These are phyloP conservation scores for Zangia roseola DNA, from an alignment of 768 basidiomycete genomes.

Conservation along the genomic window DNA sequence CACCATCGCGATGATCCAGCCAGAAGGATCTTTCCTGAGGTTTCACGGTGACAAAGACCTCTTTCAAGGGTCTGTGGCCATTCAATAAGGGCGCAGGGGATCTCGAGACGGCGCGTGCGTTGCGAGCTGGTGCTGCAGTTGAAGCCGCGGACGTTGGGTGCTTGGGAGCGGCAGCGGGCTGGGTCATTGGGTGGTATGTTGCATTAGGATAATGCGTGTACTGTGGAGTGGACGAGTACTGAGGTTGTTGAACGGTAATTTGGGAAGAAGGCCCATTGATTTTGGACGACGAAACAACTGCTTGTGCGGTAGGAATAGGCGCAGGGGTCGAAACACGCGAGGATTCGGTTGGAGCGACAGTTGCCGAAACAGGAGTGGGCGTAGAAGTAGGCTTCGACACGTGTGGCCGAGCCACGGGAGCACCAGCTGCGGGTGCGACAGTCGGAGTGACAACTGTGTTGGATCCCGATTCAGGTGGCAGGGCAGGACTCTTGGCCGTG, in stretches of 20 bases:
- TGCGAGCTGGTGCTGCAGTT: slow-evolving; percentile 12
- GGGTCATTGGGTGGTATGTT: slow-evolving; percentile 39
- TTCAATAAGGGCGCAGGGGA: slow-evolving; percentile 30
- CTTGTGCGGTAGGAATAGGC: slow-evolving; percentile 11
- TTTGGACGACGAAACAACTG: slow-evolving; percentile 16
- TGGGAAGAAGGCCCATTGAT: slow-evolving; percentile 29
- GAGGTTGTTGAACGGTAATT: slow-evolving; percentile 30
- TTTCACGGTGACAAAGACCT: slow-evolving; percentile 52
- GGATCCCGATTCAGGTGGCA: slow-evolving; percentile 18
- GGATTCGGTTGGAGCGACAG: slow-evolving; percentile 21
- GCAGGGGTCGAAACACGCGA: slow-evolving; percentile 20
- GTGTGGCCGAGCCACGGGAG: slow-evolving; percentile 18
- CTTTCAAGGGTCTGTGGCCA: slow-evolving; percentile 47
- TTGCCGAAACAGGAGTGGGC: slow-evolving; percentile 20
- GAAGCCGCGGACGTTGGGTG: slow-evolving; percentile 11
- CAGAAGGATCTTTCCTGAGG: slow-evolving; percentile 58
- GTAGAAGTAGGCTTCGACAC: slow-evolving; percentile 25
- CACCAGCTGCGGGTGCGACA: slow-evolving; percentile 11
- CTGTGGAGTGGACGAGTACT: slow-evolving; percentile 34
- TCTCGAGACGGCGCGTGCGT: slow-evolving; percentile 32
- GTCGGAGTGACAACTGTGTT: slow-evolving; percentile 16
- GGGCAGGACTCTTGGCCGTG: slow-evolving; percentile 21
- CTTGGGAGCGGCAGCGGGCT: slow-evolving; percentile 25
- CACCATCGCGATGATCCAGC: slow-evolving; percentile 68
- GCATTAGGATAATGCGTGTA: slow-evolving; percentile 57